Base-by-base conservation (phyloP, 73 alveolate genomes). In the Symbiodinium natans region DNA sequence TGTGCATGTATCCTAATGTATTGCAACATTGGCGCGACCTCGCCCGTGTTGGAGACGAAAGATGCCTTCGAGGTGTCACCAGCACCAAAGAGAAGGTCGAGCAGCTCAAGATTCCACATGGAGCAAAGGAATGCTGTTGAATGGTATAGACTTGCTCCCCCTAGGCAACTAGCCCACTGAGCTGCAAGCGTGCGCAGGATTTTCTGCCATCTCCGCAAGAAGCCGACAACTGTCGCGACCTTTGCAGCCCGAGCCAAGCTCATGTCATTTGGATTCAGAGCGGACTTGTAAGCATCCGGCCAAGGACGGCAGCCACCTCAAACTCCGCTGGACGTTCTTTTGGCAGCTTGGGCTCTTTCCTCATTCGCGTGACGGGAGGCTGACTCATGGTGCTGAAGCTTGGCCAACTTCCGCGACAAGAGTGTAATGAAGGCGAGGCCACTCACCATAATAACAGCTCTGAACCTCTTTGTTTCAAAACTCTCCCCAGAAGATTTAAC, bases 261-360 rank as follows among this genome's bases (percentile, higher is more conserved):
- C 43, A 13, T 34, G 40, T 43, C 31, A 17, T 23, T 4, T 34
- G 8, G 0, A 29, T 23, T 13, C 6, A n/a, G 25, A 8, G 31
- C 6, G 42, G 27, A 33, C 43, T 7, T 31, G 27, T 41, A 38
- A 43, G 85, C 31, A 7, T 41, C 87, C 39, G 33, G 82, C 95
- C 95, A 17, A 90, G 75, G 15, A 90, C 97, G 27, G 97, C 97
- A 29, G 97, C 97, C 75, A 90, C 80, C 97, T 90, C 97, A 54
- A 90, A 90, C 77, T 90, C 97, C 29, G 97, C 97, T 13, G 80
- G 87, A 29, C 88, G 73, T 85, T 90, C 97, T 41, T 90, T 90
- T 11, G 80, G 80, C 27, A 63, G 80, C 97, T 90, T 90, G 19
- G 97, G 27, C 13, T 90, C 97, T 71, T 90, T 90, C 97, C 97